Percentiles rank a stretch among this genome's conserved stretches.
Conservation (phyloP, 345 rosid species). For the Zanthoxylum bungeanum region DNA sequence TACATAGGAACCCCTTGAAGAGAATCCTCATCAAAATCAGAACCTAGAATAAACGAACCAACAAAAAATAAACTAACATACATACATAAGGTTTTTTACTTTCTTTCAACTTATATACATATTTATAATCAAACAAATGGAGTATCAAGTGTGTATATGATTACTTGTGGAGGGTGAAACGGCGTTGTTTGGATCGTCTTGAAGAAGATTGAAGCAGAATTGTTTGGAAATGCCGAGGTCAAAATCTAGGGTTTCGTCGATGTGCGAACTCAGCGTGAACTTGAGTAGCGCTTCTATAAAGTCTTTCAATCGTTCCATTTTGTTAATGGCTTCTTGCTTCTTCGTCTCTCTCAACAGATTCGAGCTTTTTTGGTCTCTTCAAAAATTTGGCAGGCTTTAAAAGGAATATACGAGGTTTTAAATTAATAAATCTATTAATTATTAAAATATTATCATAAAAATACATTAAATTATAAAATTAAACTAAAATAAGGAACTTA, state of each 20-base stretch:
- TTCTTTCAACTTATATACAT: neutral
- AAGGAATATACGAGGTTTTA: no score
- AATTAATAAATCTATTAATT: no score
- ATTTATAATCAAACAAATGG: neutral
- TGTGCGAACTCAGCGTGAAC: slow-evolving; percentile 35
- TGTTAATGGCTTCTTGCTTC: neutral
- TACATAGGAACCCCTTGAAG: slow-evolving; percentile 40
- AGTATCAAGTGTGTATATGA: neutral
- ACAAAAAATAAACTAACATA: neutral
- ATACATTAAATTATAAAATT: no score
- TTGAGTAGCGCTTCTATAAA: slow-evolving; percentile 40
- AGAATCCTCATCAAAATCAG: slow-evolving; percentile 13
- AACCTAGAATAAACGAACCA: neutral
- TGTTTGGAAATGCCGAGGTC: slow-evolving; percentile 33
- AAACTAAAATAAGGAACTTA: no score
- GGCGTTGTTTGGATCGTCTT: neutral
- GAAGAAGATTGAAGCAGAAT: slow-evolving; percentile 39
- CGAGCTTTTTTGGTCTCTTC: neutral
- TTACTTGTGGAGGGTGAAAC: neutral
- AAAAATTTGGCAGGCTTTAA: no score
- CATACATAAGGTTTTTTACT: no score
- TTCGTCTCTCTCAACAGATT: neutral
- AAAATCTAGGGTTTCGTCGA: slow-evolving; percentile 28
- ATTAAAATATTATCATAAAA: no score
- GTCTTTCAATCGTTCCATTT: slow-evolving; percentile 21